These are phyloP conservation scores for Ophiobolus disseminans DNA, from an alignment of 2,329 filamentous ascomycete species.

Conservation along the genomic window DNA sequence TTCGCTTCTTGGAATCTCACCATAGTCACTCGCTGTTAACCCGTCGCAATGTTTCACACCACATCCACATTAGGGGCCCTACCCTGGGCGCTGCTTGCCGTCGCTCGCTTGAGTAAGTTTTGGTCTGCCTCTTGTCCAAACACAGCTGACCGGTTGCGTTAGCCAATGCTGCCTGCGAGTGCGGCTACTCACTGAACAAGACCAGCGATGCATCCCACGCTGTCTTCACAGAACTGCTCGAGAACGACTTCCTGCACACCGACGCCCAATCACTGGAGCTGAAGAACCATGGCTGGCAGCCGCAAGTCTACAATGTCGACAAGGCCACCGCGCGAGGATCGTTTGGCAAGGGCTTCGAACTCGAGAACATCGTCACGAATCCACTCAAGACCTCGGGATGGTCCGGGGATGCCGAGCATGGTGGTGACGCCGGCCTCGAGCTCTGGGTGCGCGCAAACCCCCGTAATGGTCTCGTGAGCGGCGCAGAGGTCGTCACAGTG, in stretches of 20 bases:
- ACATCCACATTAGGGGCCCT: conserved; percentile 28
- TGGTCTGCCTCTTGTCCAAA: not conserved
- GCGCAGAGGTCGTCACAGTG: conserved; percentile 69
- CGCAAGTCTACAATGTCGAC: conserved; percentile 72
- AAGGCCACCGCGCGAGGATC: conserved; percentile 64
- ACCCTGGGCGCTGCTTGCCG: conserved; percentile 38
- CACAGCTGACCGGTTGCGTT: conserved; percentile 16
- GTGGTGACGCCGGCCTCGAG: conserved; percentile 49
- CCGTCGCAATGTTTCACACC: conserved; percentile 25
- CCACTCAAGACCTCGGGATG: conserved; percentile 55
- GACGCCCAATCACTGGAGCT: conserved; percentile 54
- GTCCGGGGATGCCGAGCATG: conserved; percentile 54
- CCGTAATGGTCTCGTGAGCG: conserved; percentile 61
- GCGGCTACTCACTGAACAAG: conserved; percentile 69
- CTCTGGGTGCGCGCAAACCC: conserved; percentile 48
- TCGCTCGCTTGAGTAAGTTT: conserved; percentile 42
- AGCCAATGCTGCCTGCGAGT: conserved; percentile 67
- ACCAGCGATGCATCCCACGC: conserved; percentile 50
- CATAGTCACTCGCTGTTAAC: conserved; percentile 29
- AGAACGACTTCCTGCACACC: conserved; percentile 73
- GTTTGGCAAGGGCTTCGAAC: conserved; percentile 69
- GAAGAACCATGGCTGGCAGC: conserved; percentile 62
- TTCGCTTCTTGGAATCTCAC: conserved; percentile 14
- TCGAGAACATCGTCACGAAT: conserved; percentile 65
- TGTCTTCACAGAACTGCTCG: conserved; percentile 72